Evolutionary conservation across 768 basidiomycete genomes (phyloP).

Genomic region (Gelatoporia subvermispora): DNA sequence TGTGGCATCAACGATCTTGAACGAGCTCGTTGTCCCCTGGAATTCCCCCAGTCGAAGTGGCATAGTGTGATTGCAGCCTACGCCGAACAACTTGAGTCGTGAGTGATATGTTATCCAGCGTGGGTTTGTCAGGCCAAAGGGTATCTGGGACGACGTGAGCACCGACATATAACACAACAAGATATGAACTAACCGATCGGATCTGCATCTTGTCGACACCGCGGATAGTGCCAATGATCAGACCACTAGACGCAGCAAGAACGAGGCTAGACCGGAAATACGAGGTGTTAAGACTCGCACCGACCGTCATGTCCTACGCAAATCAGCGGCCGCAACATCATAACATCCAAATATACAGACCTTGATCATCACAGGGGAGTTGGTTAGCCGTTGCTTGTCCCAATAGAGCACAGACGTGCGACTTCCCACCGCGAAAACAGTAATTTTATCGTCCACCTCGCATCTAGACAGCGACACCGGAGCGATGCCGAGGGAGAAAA

Average conservation of each 20-base stretch:
- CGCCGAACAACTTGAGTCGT: constrained; percentile 52
- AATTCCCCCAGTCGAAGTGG: constrained; percentile 51
- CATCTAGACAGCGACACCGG: constrained; percentile 62
- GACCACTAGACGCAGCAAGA: constrained; percentile 45
- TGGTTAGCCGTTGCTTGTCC: constrained; percentile 57
- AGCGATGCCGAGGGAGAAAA: constrained; percentile 57
- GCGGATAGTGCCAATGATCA: constrained; percentile 63
- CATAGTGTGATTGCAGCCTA: constrained; percentile 52
- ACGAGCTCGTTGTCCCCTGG: constrained; percentile 44
- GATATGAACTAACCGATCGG: constrained; percentile 49
- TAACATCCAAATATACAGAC: constrained; percentile 22
- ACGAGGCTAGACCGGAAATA: constrained; percentile 51
- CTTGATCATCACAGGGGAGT: constrained; percentile 72
- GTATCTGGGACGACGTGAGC: constrained; percentile 42
- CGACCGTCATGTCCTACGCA: constrained; percentile 43
- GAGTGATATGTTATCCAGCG: constrained; percentile 59
- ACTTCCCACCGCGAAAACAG: constrained; percentile 70
- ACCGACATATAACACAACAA: neutral
- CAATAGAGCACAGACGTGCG: constrained; percentile 65
- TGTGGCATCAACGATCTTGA: constrained; percentile 63
- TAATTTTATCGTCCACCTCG: constrained; percentile 42
- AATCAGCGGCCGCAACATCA: neutral
- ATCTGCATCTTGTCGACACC: constrained; percentile 79
- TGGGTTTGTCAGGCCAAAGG: constrained; percentile 70
- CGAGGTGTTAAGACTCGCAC: constrained; percentile 48